Evolutionary conservation across 176 grass and related monocot genomes (phyloP), one percentile per base, ranked within the genome.

Genomic region (Eragrostis curvula): DNA sequence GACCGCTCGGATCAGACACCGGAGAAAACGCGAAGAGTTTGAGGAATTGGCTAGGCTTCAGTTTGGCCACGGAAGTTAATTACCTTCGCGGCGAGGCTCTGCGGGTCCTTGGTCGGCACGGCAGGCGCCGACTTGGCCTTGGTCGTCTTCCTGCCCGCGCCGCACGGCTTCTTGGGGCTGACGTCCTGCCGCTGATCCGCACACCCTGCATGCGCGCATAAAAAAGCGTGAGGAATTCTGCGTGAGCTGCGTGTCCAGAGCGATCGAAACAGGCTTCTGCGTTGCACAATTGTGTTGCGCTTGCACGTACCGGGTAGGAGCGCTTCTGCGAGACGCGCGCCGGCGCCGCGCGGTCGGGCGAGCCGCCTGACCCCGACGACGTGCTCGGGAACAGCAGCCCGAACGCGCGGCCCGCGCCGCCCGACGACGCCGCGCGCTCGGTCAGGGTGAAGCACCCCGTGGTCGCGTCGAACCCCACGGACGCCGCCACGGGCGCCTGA

Each of bases 61-160:
- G 12, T 21, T 48, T 1, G 16, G 43, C 36, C 41, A 32, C 21
- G 0, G 9, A 66, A 32, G 2, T 74, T 36, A n/a, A n/a, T n/a
- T 68, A 94, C 95, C 95, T 97, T 97, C 17, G 95, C 95, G 30
- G 88, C 78, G 59, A 88, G 53, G 65, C 87, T 92, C 78, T 97
- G 95, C 18, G 90, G 86, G 43, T 91, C 90, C 65, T 89, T 91
- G 20, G 86, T 83, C 27, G 90, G 83, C 40, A 69, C 68, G 41
- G 62, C 50, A 46, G 70, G 55, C 73, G 82, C 49, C 30, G 88
- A 16, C 76, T 83, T 97, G 39, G 71, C 75, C 82, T 90, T 93
- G 72, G 46, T 83, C 25, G 82, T 75, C 74, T 85, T 97, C 83
- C 87, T 92, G 5, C 83, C 81, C 44, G 27, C 69, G 45, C 76